Evolutionary conservation across 768 basidiomycete genomes (phyloP).

Genomic region (Cyclocybe cylindracea): DNA sequence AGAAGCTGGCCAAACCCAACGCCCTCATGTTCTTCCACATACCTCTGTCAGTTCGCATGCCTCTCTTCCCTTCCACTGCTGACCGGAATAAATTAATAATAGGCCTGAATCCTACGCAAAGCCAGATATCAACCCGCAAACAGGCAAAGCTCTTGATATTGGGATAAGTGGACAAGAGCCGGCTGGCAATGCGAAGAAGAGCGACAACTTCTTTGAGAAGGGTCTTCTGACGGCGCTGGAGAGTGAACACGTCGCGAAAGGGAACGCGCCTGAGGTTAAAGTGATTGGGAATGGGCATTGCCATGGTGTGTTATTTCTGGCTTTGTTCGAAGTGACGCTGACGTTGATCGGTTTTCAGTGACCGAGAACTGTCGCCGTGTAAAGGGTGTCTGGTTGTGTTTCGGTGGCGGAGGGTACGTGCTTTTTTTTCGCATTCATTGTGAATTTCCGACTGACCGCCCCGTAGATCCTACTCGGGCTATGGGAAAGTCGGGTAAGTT

Average conservation of each 20-base stretch:
- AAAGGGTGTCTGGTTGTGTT: conserved; percentile 89
- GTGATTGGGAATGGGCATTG: conserved; percentile 90
- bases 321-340: not conserved
- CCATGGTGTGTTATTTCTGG: conserved; percentile 56
- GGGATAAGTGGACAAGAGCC: conserved; percentile 64
- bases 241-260: conserved; percentile 57
- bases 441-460: not conserved
- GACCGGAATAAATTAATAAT: conserved; percentile 3
- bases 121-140: conserved; percentile 65
- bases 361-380: conserved; percentile 89
- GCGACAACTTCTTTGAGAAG: conserved; percentile 83
- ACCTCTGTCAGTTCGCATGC: conserved; percentile 61
- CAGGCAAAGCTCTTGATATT: conserved; percentile 65
- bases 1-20: conserved; percentile 84
- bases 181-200: conserved; percentile 64
- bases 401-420: conserved; percentile 80
- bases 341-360: conserved; percentile 39
- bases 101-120: conserved; percentile 75
- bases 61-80: not conserved
- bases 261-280: conserved; percentile 71
- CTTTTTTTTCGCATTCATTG: not conserved
- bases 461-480: conserved; percentile 76
- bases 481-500: conserved; percentile 71
- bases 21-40: conserved; percentile 99
- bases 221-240: conserved; percentile 74